Evolutionary conservation across 1,139 yeast species (phyloP), one percentile per base, ranked within the genome.

Genomic region (Taphrina betulina): DNA sequence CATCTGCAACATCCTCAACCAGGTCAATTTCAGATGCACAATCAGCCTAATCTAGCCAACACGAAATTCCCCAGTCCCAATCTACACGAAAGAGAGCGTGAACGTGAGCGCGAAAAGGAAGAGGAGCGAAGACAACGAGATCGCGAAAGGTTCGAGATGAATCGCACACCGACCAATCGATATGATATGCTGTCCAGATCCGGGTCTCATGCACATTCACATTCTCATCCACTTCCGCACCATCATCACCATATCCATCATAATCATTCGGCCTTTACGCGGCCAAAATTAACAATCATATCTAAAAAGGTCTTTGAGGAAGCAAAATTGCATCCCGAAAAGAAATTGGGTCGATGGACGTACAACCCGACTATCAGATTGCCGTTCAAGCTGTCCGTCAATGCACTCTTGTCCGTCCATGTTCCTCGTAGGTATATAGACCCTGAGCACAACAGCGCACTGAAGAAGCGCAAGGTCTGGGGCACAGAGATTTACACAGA

Each of bases 401-500:
- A 48, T 16, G 41, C 44, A 1, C 22, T 28, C 3, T 37, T 48
- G 14, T 16, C 12, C 14, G 44, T 38, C 16, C 53, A 48, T 22
- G 38, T 48, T 12, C 53, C 44, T 4, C 35, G 53, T 5, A 17
- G 53, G 16, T 48, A 37, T 37, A 29, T 48, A 10, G 44, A 48
- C 4, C 23, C 28, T 16, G 44, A 38, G 31, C 28, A 54, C 23
- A 54, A 54, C 31, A 28, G 41, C n/a, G 45, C 50, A 3, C 34
- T 54, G 12, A 31, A 36, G 16, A 35, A 24, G 66, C 72, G 95
- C 40, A 78, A 79, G 57, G 66, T 89, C 1, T 92, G 97, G 97
- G 98, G 98, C 1, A 87, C 95, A 0, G 89, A 84, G 53, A 74
- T 92, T 2, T 92, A 90, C 69, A 86, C 96, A 1, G 97, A 92